Conservation (phyloP, 176 grass and related monocot genomes). For the Cocos nucifera region DNA sequence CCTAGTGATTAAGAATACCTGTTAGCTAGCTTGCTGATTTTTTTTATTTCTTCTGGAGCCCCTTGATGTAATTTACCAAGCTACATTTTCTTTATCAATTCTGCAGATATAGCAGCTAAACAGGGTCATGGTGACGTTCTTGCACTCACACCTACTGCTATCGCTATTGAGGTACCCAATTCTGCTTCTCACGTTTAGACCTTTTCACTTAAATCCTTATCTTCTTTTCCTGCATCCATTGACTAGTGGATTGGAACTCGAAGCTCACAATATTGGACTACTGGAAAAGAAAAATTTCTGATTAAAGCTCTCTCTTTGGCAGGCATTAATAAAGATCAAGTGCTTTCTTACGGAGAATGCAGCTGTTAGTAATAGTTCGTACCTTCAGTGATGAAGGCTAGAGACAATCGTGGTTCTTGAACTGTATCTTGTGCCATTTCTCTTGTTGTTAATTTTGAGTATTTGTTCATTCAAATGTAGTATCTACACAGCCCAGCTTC, state of each 20-base stretch:
- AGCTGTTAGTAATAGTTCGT: constrained; percentile 36
- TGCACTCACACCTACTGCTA: constrained; percentile 64
- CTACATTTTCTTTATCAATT: not conserved
- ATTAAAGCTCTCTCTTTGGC: constrained; percentile 2
- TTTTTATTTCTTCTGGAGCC: too few relatives aligned
- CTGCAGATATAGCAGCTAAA: constrained; percentile 73
- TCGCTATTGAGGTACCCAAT: constrained; percentile 62
- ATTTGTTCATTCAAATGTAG: too few relatives aligned
- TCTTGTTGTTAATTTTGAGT: too few relatives aligned
- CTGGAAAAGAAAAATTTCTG: not conserved
- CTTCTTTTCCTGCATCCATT: not conserved
- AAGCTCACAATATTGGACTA: not conserved
- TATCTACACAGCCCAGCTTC: too few relatives aligned
- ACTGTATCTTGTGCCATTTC: too few relatives aligned
- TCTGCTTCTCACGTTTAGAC: not conserved
- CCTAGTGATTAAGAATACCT: too few relatives aligned
- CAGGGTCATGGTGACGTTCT: constrained; percentile 67
- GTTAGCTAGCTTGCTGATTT: too few relatives aligned
- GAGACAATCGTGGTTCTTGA: too few relatives aligned
- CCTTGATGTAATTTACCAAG: not conserved
- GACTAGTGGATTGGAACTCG: not conserved
- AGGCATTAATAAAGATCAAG: constrained; percentile 75
- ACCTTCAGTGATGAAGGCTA: too few relatives aligned
- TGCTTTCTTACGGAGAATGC: constrained; percentile 49
- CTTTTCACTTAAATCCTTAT: constrained; percentile 5